Evolutionary conservation across 2,329 filamentous ascomycete genomes (phyloP).

Genomic region (Colletotrichum sp.): DNA sequence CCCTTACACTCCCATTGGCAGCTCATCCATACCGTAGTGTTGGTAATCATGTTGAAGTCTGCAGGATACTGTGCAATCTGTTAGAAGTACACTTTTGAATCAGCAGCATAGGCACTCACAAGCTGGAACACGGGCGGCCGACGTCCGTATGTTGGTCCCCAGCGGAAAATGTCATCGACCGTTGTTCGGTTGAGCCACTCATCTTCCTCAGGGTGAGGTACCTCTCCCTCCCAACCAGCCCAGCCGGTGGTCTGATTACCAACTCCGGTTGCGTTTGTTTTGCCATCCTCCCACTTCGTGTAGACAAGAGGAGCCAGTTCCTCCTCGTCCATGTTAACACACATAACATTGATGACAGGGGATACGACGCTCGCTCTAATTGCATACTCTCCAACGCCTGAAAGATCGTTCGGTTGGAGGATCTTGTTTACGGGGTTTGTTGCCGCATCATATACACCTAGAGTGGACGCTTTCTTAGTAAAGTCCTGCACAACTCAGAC

Average conservation of each 20-base stretch:
- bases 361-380: conserved; percentile 72
- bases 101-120: conserved; percentile 33
- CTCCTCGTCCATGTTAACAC: conserved; percentile 63
- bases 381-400: conserved; percentile 70
- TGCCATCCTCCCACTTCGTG: conserved; percentile 54
- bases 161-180: conserved; percentile 74
- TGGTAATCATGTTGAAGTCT: conserved; percentile 70
- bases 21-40: conserved; percentile 33
- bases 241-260: conserved; percentile 35
- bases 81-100: background rate
- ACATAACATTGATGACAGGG: conserved; percentile 74
- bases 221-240: conserved; percentile 40
- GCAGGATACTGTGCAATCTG: conserved; percentile 50
- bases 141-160: conserved; percentile 58
- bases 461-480: background rate
- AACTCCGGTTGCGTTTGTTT: conserved; percentile 36
- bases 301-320: conserved; percentile 72
- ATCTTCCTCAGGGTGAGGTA: conserved; percentile 34
- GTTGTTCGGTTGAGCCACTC: conserved; percentile 59
- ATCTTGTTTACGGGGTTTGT: conserved; percentile 66
- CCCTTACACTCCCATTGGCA: too few relatives aligned
- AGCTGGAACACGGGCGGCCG: conserved; percentile 57
- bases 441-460: conserved; percentile 67
- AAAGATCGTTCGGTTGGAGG: conserved; percentile 68
- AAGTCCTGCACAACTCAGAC: background rate